Percentiles rank a stretch among this genome's conserved stretches.
phyloP scores from a whole-genome alignment of 176 grass and related monocot genomes.

The Musa beccarii region DNA sequence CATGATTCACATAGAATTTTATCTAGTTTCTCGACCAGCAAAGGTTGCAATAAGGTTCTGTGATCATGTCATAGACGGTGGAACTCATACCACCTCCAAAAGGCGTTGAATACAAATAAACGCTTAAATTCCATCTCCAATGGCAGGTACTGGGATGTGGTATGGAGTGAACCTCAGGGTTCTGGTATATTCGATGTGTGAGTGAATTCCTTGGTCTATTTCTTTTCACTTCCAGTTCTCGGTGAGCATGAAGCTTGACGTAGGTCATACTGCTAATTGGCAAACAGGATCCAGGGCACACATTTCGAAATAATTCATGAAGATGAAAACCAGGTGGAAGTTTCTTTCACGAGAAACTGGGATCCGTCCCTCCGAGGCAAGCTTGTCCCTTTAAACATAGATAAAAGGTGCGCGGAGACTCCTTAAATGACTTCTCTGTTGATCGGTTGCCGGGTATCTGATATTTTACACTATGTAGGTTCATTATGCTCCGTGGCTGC shows the following conservation, averaged over 20 bases:
- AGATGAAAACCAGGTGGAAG: constrained; percentile 72
- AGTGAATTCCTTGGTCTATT: constrained; percentile 18
- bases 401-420: constrained; percentile 53
- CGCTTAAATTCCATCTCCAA: not conserved
- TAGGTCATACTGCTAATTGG: not conserved
- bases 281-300: constrained; percentile 66
- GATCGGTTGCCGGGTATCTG: not conserved
- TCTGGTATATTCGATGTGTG: constrained; percentile 84
- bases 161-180: constrained; percentile 55
- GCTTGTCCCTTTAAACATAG: constrained; percentile 77
- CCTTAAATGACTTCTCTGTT: not conserved
- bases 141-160: constrained; percentile 92
- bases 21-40: too few species aligned
- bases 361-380: constrained; percentile 66
- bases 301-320: constrained; percentile 59
- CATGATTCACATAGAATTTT: too few species aligned
- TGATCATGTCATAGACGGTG: too few species aligned
- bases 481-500: constrained; percentile 58
- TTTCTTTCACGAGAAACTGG: constrained; percentile 87
- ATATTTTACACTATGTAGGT: not conserved
- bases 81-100: not conserved
- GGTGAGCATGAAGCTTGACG: not conserved
- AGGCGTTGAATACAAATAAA: too few species aligned
- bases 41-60: too few species aligned
- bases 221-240: not conserved